Evolutionary conservation across 192 early-diverging fungal genomes (phyloP).

Genomic region (Blastocladiella britannica): DNA sequence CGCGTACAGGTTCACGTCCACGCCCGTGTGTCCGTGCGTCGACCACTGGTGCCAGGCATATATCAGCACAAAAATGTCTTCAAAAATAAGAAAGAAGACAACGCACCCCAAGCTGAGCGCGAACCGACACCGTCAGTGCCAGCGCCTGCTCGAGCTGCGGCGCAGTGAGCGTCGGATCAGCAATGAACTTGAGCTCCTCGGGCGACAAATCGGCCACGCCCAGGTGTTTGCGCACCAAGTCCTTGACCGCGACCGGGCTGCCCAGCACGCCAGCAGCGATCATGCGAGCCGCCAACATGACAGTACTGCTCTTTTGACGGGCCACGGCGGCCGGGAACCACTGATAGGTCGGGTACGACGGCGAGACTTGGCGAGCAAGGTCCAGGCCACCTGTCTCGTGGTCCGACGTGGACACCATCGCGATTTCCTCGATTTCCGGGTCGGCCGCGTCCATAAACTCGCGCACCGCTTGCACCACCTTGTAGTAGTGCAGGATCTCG

Average conservation of each 20-base stretch:
- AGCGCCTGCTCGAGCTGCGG: constrained; percentile 24
- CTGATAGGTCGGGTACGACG: too few relatives aligned
- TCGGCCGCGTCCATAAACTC: constrained; percentile 56
- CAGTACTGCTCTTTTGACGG: too few relatives aligned
- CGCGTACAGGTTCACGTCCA: constrained; percentile 88
- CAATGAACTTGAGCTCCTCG: constrained; percentile 31
- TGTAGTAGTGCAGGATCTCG: constrained; percentile 80
- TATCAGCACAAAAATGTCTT: constrained; percentile 5
- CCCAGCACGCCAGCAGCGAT: too few relatives aligned
- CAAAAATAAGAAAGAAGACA: constrained; percentile 2
- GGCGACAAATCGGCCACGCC: constrained; percentile 47
- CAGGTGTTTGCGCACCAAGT: too few relatives aligned
- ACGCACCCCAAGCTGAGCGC: constrained; percentile 35
- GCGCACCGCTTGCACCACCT: constrained; percentile 45
- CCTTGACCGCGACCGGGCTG: too few relatives aligned
- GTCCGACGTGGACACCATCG: constrained; percentile 79
- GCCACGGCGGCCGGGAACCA: too few relatives aligned
- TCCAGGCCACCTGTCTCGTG: constrained; percentile 96
- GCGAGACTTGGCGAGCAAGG: constrained; percentile 48
- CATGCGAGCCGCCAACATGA: too few relatives aligned
- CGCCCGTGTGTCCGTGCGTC: constrained; percentile 81
- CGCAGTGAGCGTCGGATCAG: constrained; percentile 8
- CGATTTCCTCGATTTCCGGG: constrained; percentile 51
- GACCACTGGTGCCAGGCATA: constrained; percentile 30
- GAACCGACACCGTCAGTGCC: constrained; percentile 19